Conservation (phyloP, 2,329 filamentous ascomycete genomes). For the Chrysoporthe cubensis region DNA sequence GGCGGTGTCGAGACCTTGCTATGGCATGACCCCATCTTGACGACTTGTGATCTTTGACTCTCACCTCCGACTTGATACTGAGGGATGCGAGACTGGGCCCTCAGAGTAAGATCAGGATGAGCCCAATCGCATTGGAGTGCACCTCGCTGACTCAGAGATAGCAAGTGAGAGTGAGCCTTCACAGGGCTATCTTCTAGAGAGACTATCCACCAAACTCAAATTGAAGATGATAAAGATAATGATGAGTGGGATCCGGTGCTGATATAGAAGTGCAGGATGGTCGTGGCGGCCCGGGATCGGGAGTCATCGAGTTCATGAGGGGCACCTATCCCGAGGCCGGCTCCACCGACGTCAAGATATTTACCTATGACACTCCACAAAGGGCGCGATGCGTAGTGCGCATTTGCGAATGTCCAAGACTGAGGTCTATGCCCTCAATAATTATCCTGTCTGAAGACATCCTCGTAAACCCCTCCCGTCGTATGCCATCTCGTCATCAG, state of each 20-base stretch:
- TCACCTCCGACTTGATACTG: neutral
- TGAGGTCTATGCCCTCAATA: too few species aligned
- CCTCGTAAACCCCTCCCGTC: too few species aligned
- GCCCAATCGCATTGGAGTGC: too few species aligned
- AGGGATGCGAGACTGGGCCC: too few species aligned
- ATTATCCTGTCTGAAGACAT: too few species aligned
- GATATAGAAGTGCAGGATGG: neutral
- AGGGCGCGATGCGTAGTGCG: neutral
- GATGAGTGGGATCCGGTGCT: neutral
- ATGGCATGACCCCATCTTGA: slow-evolving; percentile 6
- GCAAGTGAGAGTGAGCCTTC: too few species aligned
- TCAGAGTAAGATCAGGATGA: too few species aligned
- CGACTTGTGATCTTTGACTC: neutral
- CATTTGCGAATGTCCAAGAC: neutral
- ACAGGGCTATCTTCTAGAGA: too few species aligned
- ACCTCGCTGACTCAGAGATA: too few species aligned
- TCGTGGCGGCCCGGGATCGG: neutral
- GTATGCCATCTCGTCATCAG: too few species aligned
- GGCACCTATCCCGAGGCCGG: neutral
- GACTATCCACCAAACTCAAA: too few species aligned
- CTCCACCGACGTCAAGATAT: neutral
- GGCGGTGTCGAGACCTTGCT: slow-evolving; percentile 2
- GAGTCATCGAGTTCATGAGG: neutral
- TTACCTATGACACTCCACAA: neutral
- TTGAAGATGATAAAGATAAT: neutral